Evolutionary conservation across 2,329 filamentous ascomycete species (phyloP).

Genomic region (Venturia oleaginea): DNA sequence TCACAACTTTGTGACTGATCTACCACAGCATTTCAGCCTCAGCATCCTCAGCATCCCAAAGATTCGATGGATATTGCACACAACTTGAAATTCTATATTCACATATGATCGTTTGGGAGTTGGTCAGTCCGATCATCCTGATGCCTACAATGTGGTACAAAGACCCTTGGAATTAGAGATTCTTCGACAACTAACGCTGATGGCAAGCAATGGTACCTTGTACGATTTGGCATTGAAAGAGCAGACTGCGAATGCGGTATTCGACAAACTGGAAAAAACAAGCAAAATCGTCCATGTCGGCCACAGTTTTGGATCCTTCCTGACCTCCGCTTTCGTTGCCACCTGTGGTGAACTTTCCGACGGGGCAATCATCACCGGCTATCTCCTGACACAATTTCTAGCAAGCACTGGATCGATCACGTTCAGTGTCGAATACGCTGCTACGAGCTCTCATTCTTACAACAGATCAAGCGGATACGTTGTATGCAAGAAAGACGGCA

Average conservation of each 20-base stretch:
- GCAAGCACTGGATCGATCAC: slow-evolving; percentile 16
- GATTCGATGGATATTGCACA: slow-evolving; percentile 12
- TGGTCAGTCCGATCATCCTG: slow-evolving; percentile 28
- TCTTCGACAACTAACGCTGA: slow-evolving; percentile 28
- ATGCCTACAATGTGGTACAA: slow-evolving; percentile 33
- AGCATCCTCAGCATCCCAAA: background rate
- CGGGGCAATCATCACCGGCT: slow-evolving; percentile 33
- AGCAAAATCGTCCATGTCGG: slow-evolving; percentile 29
- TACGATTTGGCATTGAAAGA: slow-evolving; percentile 18
- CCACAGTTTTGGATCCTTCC: slow-evolving; percentile 29
- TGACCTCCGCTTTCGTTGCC: slow-evolving; percentile 26
- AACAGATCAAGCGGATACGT: slow-evolving; percentile 21
- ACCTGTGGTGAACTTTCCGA: slow-evolving; percentile 28
- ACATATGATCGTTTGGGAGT: slow-evolving; percentile 33
- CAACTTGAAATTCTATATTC: slow-evolving; percentile 24
- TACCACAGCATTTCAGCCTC: background rate
- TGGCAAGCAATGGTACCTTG: slow-evolving; percentile 28
- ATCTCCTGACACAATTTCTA: slow-evolving; percentile 21
- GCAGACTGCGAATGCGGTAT: slow-evolving; percentile 15
- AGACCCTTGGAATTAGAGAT: slow-evolving; percentile 31
- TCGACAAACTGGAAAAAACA: slow-evolving; percentile 20
- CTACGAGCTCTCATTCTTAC: slow-evolving; percentile 13
- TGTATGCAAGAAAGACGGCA: slow-evolving; percentile 18
- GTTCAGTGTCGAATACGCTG: slow-evolving; percentile 18
- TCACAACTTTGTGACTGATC: background rate